Conservation (phyloP, 768 basidiomycete genomes). For the Suillus ampliporus region DNA sequence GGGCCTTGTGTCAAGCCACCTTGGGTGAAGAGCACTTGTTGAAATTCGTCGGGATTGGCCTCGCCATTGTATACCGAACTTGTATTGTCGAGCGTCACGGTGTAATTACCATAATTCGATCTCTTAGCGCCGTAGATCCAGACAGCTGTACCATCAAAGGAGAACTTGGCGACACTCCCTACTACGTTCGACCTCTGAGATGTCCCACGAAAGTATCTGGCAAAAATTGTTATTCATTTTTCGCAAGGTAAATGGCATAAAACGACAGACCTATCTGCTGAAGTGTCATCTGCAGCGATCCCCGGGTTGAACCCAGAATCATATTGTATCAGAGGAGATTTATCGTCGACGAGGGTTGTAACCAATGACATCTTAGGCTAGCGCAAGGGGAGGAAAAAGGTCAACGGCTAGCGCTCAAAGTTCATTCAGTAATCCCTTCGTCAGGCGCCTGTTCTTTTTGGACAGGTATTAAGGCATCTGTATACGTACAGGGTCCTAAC, state of each 20-base stretch:
- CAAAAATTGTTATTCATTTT: not conserved
- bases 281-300: conserved; percentile 15
- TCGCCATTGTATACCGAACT: conserved; percentile 37
- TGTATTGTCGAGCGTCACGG: conserved; percentile 46
- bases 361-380: conserved; percentile 34
- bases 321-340: conserved; percentile 37
- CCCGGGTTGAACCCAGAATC: conserved; percentile 31
- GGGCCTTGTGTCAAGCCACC: conserved; percentile 37
- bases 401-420: too few relatives aligned
- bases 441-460: not conserved
- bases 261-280: conserved; percentile 24
- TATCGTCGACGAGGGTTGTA: conserved; percentile 36
- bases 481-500: too few relatives aligned
- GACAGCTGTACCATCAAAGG: conserved; percentile 55
- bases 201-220: conserved; percentile 45
- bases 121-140: conserved; percentile 58
- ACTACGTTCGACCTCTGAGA: conserved; percentile 45
- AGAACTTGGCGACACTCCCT: conserved; percentile 43
- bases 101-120: conserved; percentile 50
- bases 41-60: conserved; percentile 37
- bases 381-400: not conserved
- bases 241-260: not conserved
- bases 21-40: conserved; percentile 46
- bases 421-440: not conserved
- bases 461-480: too few relatives aligned